Base-by-base conservation (phyloP, 768 basidiomycete species). In the Tricholoma bakamatsutake region DNA sequence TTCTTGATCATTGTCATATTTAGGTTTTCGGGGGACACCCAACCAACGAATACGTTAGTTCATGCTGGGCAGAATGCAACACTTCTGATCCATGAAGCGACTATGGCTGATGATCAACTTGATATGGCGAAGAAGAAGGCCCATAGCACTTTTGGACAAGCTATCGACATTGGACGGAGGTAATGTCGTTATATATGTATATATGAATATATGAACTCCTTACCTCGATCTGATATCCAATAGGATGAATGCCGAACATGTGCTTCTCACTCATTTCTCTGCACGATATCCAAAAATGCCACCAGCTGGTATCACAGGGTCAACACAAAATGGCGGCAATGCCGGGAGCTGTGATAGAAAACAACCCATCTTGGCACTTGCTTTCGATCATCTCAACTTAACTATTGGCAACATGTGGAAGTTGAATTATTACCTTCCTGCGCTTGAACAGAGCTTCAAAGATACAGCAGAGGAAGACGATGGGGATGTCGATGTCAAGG, bases 261-360 rank as follows among this genome's bases (percentile, higher is more conserved):
- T 92, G 40, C 80, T 98, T n/a, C 80, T 98, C 18, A 98, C 93
- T 0, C 95, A 98, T 68, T 98, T 98, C 72, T 97, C 94, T 9
- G 90, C 90, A 39, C 85, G 94, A 28, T 95, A 96, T 69, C 93
- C 95, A 15, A 93, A 90, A 62, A 75, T 95, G 66, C 92, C 92
- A 3, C 82, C 81, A 24, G 72, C 79, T 4, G 69, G 76, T 10
- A 65, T 72, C 12, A 59, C 55, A 48, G 58, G 52, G 40, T 37
- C 52, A 10, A 56, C 34, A 52, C 57, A 56, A 57, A 24, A 37
- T 54, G 45, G 52, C 53, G 54, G 39, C 66, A 42, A 51, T 11
- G 55, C 42, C 35, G 52, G n/a, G n/a, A n/a, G n/a, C n/a, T n/a
- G n/a, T n/a, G n/a, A 51, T 34, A 28, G 30, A 55, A 61, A 57